Evolutionary conservation across 1,139 yeast genomes (phyloP).

Genomic region (Meyerozyma guilliermondii): DNA sequence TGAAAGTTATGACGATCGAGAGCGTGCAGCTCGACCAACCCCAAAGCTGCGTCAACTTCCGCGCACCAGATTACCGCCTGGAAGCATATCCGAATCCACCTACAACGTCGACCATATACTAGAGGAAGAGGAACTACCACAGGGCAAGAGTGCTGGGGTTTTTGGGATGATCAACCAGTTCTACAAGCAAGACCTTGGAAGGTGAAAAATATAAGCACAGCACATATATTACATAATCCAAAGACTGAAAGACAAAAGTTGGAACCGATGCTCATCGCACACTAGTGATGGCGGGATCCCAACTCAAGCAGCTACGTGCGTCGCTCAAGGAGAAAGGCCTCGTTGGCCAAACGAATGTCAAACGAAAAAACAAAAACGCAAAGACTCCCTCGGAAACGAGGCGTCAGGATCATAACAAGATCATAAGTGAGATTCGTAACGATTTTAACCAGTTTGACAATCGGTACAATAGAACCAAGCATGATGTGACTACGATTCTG

Average conservation of each 20-base stretch:
- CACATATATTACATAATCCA: background rate
- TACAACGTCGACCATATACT: conserved; percentile 28
- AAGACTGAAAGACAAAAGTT: background rate
- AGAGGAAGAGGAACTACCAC: conserved; percentile 18
- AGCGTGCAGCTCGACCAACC: background rate
- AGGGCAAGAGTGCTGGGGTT: conserved; percentile 54
- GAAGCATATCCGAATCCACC: conserved; percentile 20
- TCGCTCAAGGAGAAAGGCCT: conserved; percentile 74
- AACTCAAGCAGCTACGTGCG: conserved; percentile 75
- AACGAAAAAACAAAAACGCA: conserved; percentile 47
- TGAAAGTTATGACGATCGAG: conserved; percentile 60
- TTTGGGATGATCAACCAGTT: conserved; percentile 81
- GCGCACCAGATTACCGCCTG: background rate
- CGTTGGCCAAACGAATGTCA: conserved; percentile 72
- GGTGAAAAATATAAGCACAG: background rate
- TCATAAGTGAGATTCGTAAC: conserved; percentile 60
- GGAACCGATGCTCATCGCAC: background rate
- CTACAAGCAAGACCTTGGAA: conserved; percentile 50
- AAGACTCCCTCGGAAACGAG: conserved; percentile 64
- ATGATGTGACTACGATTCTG: conserved; percentile 52
- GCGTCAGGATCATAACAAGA: conserved; percentile 57
- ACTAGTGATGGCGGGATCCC: conserved; percentile 76
- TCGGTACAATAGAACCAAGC: conserved; percentile 64
- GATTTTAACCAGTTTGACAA: conserved; percentile 89
- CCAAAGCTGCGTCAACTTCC: background rate